Evolutionary conservation across 371 early-diverging fungal genomes (phyloP).

Genomic region (Apophysomyces sp.): DNA sequence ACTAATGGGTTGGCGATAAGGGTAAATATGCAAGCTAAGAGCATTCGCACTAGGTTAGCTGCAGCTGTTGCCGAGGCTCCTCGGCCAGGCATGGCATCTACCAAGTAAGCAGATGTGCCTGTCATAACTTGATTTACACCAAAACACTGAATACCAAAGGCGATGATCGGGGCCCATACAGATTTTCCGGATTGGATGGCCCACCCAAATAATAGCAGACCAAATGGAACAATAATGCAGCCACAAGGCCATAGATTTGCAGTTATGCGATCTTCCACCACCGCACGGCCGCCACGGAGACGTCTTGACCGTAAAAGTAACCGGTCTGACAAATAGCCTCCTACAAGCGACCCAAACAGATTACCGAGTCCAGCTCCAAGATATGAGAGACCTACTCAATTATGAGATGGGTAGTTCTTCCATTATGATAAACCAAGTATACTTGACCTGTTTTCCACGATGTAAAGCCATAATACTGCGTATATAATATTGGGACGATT

Average conservation of each 20-base stretch:
- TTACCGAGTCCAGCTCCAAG: conserved; percentile 50
- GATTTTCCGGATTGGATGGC: conserved; percentile 30
- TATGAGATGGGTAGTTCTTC: neutral
- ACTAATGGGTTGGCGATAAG: conserved; percentile 13
- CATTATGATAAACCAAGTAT: neutral
- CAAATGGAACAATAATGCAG: conserved; percentile 41
- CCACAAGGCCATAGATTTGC: conserved; percentile 34
- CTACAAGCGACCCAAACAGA: conserved; percentile 34
- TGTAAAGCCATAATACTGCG: conserved; percentile 29
- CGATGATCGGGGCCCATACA: conserved; percentile 42
- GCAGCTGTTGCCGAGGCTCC: conserved; percentile 40
- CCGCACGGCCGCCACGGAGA: conserved; percentile 15
- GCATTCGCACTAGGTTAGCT: conserved; percentile 32
- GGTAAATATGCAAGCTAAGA: conserved; percentile 31
- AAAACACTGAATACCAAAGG: conserved; percentile 45
- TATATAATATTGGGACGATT: conserved; percentile 34
- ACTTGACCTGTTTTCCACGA: conserved; percentile 39
- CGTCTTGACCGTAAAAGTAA: conserved; percentile 20
- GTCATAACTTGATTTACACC: conserved; percentile 43
- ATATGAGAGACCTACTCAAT: conserved; percentile 39
- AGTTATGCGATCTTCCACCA: conserved; percentile 26
- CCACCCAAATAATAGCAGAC: conserved; percentile 49
- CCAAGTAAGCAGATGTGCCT: conserved; percentile 32
- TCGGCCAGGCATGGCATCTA: conserved; percentile 43
- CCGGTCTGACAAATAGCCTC: conserved; percentile 19